Conservation (phyloP, 176 grass and related monocot species). For the Paspalum notatum region DNA sequence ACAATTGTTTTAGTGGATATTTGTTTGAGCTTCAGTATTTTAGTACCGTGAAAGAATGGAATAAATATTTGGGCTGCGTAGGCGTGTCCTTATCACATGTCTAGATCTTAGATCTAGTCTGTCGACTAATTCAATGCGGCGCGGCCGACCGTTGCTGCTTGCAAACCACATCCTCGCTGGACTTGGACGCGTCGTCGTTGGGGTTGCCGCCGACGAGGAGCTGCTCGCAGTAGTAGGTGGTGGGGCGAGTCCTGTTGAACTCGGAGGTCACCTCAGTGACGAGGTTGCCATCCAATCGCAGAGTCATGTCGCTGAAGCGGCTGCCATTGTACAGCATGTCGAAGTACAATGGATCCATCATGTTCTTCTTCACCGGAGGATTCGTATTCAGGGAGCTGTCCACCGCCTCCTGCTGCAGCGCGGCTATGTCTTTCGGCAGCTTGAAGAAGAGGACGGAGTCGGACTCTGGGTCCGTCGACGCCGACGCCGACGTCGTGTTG, state of each 20-base stretch:
- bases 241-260: neutral
- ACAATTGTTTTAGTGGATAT: too few relatives aligned
- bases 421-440: accelerated
- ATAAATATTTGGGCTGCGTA: too few relatives aligned
- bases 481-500: neutral
- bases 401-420: neutral
- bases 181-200: neutral
- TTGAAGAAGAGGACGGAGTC: accelerated
- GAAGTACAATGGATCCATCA: neutral
- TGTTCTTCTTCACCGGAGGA: accelerated
- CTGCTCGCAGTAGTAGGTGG: neutral
- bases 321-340: neutral
- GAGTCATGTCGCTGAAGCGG: neutral
- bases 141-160: neutral
- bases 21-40: too few relatives aligned
- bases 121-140: neutral
- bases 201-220: neutral
- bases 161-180: neutral
- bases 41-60: too few relatives aligned
- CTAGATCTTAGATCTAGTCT: too few relatives aligned
- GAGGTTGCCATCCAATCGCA: neutral
- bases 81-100: too few relatives aligned
- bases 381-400: accelerated
- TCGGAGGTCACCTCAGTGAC: neutral
- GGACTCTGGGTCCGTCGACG: accelerated